Percentiles rank a stretch among this genome's conserved stretches.
Evolutionary conservation across 306 rosid species (phyloP).

Genomic region (Acacia melanoxylon): DNA sequence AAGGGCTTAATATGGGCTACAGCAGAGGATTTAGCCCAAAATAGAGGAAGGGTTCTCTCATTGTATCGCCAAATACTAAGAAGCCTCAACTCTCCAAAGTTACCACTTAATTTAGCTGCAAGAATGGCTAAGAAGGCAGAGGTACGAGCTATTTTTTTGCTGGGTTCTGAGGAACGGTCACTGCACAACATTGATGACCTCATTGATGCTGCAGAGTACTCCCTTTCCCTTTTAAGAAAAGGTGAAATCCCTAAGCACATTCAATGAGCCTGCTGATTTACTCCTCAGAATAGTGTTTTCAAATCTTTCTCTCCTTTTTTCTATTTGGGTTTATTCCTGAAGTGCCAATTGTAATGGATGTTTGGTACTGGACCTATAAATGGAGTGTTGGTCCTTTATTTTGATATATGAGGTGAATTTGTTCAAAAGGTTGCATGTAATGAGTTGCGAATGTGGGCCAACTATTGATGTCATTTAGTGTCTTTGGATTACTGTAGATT

Average conservation of each 20-base stretch:
- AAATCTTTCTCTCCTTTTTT: neutral
- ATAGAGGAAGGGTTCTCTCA: conserved; percentile 63
- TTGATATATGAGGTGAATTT: neutral
- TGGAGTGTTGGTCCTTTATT: neutral
- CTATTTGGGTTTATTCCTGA: neutral
- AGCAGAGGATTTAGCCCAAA: conserved; percentile 69
- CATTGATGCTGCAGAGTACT: conserved; percentile 73
- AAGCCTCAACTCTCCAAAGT: conserved; percentile 67
- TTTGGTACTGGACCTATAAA: neutral
- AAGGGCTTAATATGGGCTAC: conserved; percentile 81
- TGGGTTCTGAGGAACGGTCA: conserved; percentile 80
- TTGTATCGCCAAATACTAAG: conserved; percentile 73
- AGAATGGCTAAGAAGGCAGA: conserved; percentile 69
- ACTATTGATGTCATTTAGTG: neutral
- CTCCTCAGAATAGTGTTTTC: neutral
- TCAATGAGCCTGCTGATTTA: conserved; percentile 39
- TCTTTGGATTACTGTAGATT: neutral
- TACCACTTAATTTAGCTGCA: conserved; percentile 65
- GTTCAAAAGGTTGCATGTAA: neutral
- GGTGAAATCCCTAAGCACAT: conserved; percentile 55
- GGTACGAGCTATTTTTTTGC: conserved; percentile 66
- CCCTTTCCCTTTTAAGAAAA: conserved; percentile 69
- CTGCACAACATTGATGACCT: conserved; percentile 78
- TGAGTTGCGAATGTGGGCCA: neutral
- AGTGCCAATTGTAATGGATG: neutral